Evolutionary conservation across 108 stramenopile species (phyloP), one percentile per base, ranked within the genome.

Genomic region (Nannochloropsis gaditana): DNA sequence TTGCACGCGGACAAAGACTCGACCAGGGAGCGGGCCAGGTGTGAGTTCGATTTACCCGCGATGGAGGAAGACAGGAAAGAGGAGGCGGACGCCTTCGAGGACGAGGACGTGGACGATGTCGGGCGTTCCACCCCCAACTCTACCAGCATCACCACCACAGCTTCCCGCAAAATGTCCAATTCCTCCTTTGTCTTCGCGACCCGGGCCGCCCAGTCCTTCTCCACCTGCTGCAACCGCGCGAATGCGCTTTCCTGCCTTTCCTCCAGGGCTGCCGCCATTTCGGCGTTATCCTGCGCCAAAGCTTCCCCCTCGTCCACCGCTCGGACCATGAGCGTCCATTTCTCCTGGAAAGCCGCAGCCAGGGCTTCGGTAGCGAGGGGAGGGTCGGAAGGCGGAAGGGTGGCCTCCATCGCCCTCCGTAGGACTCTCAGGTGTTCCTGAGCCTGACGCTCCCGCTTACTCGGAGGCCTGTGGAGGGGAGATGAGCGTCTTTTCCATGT

Each of bases 41-140:
- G 59, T 31, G 31, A 31, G 19, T 73, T 73, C 19, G 59, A 73
- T 15, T 15, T 73, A 4, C 19, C 15, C 19, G 6, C 15, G 59
- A n/a, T n/a, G 59, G 59, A 73, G 59, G 59, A 73, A n/a, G 59
- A 73, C 3, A n/a, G n/a, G 59, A 73, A 73, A 73, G 59, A 73
- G 59, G 59, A 73, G 59, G 59, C 15, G 59, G 59, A 73, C 15
- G 15, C 59, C 59, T 73, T 73, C 15, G 59, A 73, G n/a, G 59
- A 73, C 0, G 59, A 73, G 59, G 59, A 6, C 4, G 59, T 2
- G 59, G 59, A 73, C 47, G 15, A 50, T 0, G 1, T n/a, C 19
- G 59, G 59, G 19, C 6, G 59, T 73, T 73, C 59, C 59, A 3
- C 59, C 15, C 59, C 59, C 59, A 73, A n/a, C 2, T 73, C 59